Evolutionary conservation across 805 yeast genomes (phyloP), one percentile per base, ranked within the genome.

Genomic region (Spathaspora girioi): DNA sequence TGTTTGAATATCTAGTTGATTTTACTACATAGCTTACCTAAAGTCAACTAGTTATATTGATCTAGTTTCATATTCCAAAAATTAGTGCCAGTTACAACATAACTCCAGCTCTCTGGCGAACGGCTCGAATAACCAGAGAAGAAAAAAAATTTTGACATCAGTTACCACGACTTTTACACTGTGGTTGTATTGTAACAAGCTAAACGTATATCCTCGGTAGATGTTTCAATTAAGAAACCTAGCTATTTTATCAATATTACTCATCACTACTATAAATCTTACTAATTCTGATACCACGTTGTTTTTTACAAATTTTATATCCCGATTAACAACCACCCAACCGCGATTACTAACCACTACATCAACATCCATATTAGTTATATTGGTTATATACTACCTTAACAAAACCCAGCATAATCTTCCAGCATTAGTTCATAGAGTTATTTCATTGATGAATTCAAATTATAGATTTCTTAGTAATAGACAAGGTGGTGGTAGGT

Each of bases 401-500:
- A 23, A 26, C 18, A 35, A 35, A 14, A 35, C 26, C 26, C 26
- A 35, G 9, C 15, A 15, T 18, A 51, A 47, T 12, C 17, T 59
- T 23, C 55, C 56, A 3, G 52, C 49, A 47, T 9, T 58, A 18
- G 19, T 50, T 20, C 44, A 59, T 20, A 54, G 44, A 46, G 10
- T 44, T 14, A 8, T 44, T 12, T n/a, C 40, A 18, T 31, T 51
- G 17, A 59, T 60, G 62, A 58, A 60, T 44, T 49, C 58, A 20
- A 54, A 55, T 9, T 57, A 54, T 44, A 47, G 53, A 18, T 57
- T 51, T 42, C 38, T 47, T 43, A 38, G 14, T 38, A 29, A 17
- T 32, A 40, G 47, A 26, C 23, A 43, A 31, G 42, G 23, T 18
- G 38, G 38, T 6, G 29, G 31, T n/a, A 23, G 26, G 26, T 31